Conservation (phyloP, 805 yeast genomes). For the Diddensiella transvaalensis region DNA sequence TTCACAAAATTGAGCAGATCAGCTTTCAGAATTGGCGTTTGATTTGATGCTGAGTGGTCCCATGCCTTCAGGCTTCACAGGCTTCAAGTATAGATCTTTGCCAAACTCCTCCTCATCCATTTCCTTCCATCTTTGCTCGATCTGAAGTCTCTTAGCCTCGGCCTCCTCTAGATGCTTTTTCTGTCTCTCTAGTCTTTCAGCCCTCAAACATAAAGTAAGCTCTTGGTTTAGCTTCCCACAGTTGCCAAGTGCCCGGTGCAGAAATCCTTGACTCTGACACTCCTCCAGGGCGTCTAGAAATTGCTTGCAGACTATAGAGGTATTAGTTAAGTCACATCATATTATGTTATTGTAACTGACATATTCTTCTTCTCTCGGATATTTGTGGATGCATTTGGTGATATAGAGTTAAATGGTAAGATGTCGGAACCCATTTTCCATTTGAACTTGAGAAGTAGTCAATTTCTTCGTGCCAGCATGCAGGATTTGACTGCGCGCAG, state of each 20-base stretch:
- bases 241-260: conserved; percentile 70
- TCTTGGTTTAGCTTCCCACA: conserved; percentile 85
- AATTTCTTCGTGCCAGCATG: background rate
- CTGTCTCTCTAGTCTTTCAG: conserved; percentile 64
- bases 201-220: conserved; percentile 72
- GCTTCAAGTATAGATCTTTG: conserved; percentile 58
- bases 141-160: conserved; percentile 51
- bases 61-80: too few relatives aligned
- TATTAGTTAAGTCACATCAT: too few relatives aligned
- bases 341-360: conserved; percentile 29
- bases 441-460: background rate
- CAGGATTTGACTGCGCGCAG: background rate
- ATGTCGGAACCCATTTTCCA: background rate
- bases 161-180: conserved; percentile 46
- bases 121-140: conserved; percentile 56
- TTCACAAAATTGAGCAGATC: too few relatives aligned
- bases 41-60: too few relatives aligned
- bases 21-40: too few relatives aligned
- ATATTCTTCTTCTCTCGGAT: conserved; percentile 46
- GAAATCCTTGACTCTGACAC: conserved; percentile 67
- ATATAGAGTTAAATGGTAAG: background rate
- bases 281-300: conserved; percentile 84
- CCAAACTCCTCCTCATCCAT: conserved; percentile 78
- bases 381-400: conserved; percentile 54
- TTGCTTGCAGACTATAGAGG: conserved; percentile 59